Evolutionary conservation across 2,329 filamentous ascomycete species (phyloP).

Genomic region (Thielaviopsis euricoi): DNA sequence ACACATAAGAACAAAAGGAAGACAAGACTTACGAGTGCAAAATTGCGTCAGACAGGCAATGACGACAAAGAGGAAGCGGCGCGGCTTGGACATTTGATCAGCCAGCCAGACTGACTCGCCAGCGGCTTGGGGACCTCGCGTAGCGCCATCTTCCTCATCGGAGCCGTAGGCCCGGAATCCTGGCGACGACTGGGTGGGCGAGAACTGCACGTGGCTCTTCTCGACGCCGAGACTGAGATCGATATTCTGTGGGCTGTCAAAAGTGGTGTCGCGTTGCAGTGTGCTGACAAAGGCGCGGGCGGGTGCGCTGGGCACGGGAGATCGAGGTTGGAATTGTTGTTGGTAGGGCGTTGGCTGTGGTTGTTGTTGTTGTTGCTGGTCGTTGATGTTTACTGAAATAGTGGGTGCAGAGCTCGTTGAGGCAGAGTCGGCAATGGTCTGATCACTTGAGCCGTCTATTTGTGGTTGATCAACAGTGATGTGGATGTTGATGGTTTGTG

Average conservation of each 20-base stretch:
- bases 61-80: slow-evolving; percentile 23
- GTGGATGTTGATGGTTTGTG: slow-evolving; percentile 7
- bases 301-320: neutral
- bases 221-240: neutral
- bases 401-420: neutral
- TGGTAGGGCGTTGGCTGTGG: neutral
- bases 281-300: slow-evolving; percentile 2
- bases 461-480: slow-evolving; percentile 3
- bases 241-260: neutral
- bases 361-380: neutral
- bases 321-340: neutral
- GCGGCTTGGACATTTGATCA: slow-evolving; percentile 12
- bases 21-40: slow-evolving; percentile 18
- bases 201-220: neutral
- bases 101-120: slow-evolving; percentile 7
- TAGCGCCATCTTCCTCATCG: slow-evolving; percentile 1
- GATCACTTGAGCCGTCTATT: neutral
- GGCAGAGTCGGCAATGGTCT: neutral
- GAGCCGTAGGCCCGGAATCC: neutral
- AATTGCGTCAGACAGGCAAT: slow-evolving; percentile 30
- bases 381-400: slow-evolving; percentile 1
- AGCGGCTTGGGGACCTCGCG: neutral
- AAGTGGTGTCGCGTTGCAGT: neutral
- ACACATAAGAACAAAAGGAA: neutral
- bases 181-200: neutral